Conservation (phyloP, 2,329 filamentous ascomycete species). For the Alternaria gaisen region DNA sequence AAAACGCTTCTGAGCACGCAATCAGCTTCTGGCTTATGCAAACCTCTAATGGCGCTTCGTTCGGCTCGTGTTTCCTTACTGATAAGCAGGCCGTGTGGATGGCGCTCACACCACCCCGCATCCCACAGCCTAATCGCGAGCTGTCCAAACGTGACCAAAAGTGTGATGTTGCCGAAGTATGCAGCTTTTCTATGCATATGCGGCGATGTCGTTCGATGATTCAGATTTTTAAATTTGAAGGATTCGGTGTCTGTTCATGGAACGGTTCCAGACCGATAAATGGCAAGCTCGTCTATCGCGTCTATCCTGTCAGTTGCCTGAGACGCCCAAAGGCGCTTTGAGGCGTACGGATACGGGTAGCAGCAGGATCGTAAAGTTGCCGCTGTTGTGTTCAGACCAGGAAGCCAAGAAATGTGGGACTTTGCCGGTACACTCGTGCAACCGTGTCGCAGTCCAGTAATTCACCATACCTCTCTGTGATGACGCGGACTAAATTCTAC, state of each 20-base stretch:
- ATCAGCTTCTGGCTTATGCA: neutral
- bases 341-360: conserved; percentile 11
- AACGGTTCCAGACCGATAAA: neutral
- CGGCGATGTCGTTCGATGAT: neutral
- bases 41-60: neutral
- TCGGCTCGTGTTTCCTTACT: neutral
- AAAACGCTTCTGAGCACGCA: neutral
- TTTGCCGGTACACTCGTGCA: conserved; percentile 20
- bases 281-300: conserved; percentile 17
- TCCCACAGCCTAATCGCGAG: conserved; percentile 1
- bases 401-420: conserved; percentile 23
- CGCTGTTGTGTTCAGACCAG: conserved; percentile 11
- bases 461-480: conserved; percentile 1
- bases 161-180: neutral
- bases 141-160: neutral
- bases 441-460: conserved; percentile 8
- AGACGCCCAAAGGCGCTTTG: neutral
- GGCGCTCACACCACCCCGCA: conserved; percentile 11
- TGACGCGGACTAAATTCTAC: conserved; percentile 9
- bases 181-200: neutral
- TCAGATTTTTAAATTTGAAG: neutral
- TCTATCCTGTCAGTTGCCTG: conserved; percentile 6
- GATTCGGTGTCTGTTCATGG: neutral
- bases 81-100: neutral
- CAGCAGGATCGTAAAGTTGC: conserved; percentile 17